Evolutionary conservation across 495 filamentous ascomycete genomes (phyloP), one percentile per base, ranked within the genome.

Genomic region (Hypoxylon lienhwacheense): DNA sequence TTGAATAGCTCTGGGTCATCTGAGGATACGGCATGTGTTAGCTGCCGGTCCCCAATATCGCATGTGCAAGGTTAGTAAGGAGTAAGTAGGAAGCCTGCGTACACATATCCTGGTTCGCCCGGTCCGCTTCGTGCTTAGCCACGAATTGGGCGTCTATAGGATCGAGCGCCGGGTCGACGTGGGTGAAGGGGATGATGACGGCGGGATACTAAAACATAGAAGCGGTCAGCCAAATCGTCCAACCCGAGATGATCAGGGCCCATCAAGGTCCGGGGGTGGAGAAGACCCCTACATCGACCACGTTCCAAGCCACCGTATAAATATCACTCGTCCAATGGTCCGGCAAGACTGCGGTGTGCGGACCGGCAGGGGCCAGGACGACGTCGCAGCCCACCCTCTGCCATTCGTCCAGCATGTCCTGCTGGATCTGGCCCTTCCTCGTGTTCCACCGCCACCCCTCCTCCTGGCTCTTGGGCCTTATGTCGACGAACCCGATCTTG

Each of bases 221-320:
- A 7, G 19, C 7, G 46, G 34, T n/a, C n/a, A n/a, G n/a, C n/a
- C n/a, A n/a, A n/a, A n/a, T n/a, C n/a, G n/a, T n/a, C n/a, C n/a
- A n/a, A n/a, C n/a, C n/a, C n/a, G n/a, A n/a, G n/a, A n/a, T n/a
- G n/a, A n/a, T n/a, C n/a, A n/a, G n/a, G n/a, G n/a, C n/a, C n/a
- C n/a, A n/a, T n/a, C n/a, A n/a, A n/a, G n/a, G n/a, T n/a, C n/a
- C n/a, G n/a, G n/a, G n/a, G n/a, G n/a, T n/a, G n/a, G n/a, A n/a
- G n/a, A n/a, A n/a, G n/a, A n/a, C n/a, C n/a, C n/a, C 37, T 40
- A 68, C 67, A 56, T 70, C 67, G 7, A 41, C 22, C 7, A 58
- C 65, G 26, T 69, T 70, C 64, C 68, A 70, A 8, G 47, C 64
- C 21, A 70, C 68, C 1, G 68, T 70, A 40, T 70, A 70, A 14